phyloP scores from a whole-genome alignment of 2,329 filamentous ascomycete genomes.

The Ilyonectria sp. region DNA sequence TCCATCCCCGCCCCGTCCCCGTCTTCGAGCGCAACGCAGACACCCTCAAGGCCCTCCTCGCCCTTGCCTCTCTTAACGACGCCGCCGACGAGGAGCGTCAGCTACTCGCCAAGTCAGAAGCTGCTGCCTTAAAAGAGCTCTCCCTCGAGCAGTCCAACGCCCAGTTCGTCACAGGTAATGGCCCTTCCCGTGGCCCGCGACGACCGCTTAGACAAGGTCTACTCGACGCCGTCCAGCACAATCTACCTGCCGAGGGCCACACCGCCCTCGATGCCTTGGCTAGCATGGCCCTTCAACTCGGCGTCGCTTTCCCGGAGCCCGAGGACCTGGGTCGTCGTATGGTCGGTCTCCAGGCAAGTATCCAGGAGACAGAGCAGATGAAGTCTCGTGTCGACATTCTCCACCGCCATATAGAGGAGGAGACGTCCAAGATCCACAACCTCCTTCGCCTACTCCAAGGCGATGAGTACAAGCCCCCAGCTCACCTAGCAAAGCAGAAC shows the following conservation, averaged over 20 bases:
- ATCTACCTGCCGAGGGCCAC: constrained; percentile 69
- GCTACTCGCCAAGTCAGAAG: constrained; percentile 71
- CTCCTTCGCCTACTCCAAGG: constrained; percentile 61
- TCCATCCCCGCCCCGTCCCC: constrained; percentile 74
- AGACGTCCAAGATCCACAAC: constrained; percentile 58
- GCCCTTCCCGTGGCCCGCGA: neutral
- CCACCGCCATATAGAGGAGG: constrained; percentile 68
- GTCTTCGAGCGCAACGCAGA: constrained; percentile 89
- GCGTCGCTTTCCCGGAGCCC: constrained; percentile 63
- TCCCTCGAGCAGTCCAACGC: constrained; percentile 34
- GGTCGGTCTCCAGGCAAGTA: constrained; percentile 68
- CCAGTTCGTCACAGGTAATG: constrained; percentile 39
- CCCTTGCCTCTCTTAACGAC: constrained; percentile 83
- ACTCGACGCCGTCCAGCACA: constrained; percentile 67
- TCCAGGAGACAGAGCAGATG: constrained; percentile 70
- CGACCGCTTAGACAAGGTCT: constrained; percentile 57
- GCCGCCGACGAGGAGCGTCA: constrained; percentile 79
- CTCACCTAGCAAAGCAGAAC: constrained; percentile 78
- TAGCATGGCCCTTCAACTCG: constrained; percentile 64
- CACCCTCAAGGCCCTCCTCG: constrained; percentile 82
- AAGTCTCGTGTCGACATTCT: constrained; percentile 69
- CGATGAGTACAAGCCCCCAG: constrained; percentile 67
- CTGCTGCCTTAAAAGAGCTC: constrained; percentile 70
- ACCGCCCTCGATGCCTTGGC: constrained; percentile 72
- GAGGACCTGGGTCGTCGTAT: constrained; percentile 67